Evolutionary conservation across 1,284 basidiomycete species (phyloP).

Genomic region (Cryptococcus hybrid): DNA sequence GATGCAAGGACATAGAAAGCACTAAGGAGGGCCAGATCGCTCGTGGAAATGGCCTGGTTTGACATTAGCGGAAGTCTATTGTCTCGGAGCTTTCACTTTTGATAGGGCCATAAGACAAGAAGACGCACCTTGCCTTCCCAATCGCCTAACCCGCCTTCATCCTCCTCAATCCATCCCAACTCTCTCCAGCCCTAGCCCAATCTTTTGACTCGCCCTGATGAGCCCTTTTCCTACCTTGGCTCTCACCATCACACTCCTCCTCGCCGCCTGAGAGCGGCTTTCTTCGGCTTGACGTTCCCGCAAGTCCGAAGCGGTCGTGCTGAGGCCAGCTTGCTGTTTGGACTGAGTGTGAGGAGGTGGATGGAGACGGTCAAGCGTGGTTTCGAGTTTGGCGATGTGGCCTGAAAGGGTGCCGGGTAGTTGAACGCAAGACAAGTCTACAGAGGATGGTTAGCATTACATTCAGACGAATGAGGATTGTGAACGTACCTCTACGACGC

Average conservation of each 20-base stretch:
- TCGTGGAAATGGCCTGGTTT: constrained; percentile 28
- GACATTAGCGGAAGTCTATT: no score
- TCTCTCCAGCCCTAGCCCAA: constrained; percentile 28
- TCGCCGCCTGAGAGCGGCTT: constrained; percentile 15
- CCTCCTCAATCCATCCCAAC: constrained; percentile 26
- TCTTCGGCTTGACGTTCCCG: constrained; percentile 28
- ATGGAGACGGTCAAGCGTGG: constrained; percentile 35
- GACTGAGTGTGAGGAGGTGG: constrained; percentile 13
- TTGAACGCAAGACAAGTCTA: constrained; percentile 39
- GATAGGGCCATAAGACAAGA: no score
- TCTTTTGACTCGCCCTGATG: constrained; percentile 21
- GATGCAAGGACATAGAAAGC: constrained; percentile 22
- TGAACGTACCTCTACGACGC: constrained; percentile 22
- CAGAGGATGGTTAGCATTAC: neutral
- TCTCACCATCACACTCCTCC: constrained; percentile 26
- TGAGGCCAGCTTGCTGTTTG: constrained; percentile 11
- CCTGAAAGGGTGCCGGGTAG: constrained; percentile 27
- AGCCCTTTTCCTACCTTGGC: constrained; percentile 34
- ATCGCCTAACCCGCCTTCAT: constrained; percentile 39
- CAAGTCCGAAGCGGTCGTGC: constrained; percentile 35
- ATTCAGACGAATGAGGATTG: constrained; percentile 2
- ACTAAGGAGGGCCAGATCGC: constrained; percentile 34
- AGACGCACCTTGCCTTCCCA: constrained; percentile 21
- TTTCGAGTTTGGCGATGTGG: constrained; percentile 40
- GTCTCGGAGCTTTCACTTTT: no score